Conservation (phyloP, 2,329 filamentous ascomycete species). For the Beauveria medogensis region DNA sequence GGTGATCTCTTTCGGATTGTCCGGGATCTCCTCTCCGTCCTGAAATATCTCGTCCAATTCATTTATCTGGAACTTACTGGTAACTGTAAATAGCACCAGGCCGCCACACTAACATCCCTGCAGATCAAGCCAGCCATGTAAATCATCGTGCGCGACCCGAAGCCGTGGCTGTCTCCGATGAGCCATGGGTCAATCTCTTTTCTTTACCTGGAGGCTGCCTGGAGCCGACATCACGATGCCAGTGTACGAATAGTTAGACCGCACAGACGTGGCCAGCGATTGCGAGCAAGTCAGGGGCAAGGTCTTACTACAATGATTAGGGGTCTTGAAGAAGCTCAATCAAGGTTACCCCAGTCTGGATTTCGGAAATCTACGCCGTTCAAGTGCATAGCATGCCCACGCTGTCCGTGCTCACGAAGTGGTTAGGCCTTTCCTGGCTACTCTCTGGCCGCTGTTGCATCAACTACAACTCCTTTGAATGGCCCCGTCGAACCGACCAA, state of each 20-base stretch:
- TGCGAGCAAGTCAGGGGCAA: not conserved
- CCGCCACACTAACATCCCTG: not conserved
- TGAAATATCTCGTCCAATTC: not conserved
- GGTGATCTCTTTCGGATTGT: too few relatives aligned
- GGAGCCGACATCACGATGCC: not conserved
- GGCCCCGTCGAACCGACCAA: not conserved
- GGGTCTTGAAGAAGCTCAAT: not conserved
- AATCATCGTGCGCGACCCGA: not conserved
- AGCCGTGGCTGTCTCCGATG: not conserved
- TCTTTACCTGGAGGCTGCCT: not conserved
- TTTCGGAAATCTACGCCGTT: not conserved
- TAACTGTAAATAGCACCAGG: not conserved
- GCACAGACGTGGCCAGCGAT: not conserved
- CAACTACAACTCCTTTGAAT: not conserved
- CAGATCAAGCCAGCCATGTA: not conserved
- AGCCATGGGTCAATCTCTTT: not conserved
- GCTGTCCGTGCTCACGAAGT: slow-evolving; percentile 1
- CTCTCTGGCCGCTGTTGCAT: not conserved
- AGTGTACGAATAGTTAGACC: too few relatives aligned
- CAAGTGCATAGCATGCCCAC: not conserved
- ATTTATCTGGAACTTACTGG: not conserved
- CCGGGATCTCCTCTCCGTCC: not conserved
- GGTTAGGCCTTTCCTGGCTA: not conserved
- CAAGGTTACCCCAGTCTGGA: not conserved
- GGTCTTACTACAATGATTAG: not conserved